These are phyloP conservation scores for Heterobasidion irregulare DNA, from an alignment of 1,284 basidiomycete species.

Conservation along the genomic window DNA sequence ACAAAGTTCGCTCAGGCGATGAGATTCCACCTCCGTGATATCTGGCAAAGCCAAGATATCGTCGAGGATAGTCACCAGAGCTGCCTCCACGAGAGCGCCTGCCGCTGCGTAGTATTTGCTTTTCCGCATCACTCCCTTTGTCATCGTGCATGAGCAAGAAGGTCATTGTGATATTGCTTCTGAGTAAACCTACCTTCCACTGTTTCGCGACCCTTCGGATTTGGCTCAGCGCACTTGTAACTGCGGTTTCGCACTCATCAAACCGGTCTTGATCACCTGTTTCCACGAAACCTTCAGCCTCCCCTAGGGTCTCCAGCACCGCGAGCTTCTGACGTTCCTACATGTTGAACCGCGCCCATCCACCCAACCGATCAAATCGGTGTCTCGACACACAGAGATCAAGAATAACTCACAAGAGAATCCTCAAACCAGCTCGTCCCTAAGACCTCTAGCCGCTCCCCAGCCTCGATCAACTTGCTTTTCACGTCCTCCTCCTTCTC, in stretches of 20 bases:
- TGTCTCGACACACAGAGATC: not conserved
- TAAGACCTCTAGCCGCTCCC: constrained; percentile 38
- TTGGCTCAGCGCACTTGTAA: constrained; percentile 60
- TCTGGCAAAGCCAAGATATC: constrained; percentile 79
- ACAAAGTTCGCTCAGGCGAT: constrained; percentile 76
- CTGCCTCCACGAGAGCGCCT: constrained; percentile 70
- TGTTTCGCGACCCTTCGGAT: constrained; percentile 58
- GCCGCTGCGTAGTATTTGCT: constrained; percentile 63
- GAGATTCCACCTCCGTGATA: constrained; percentile 88
- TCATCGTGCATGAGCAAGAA: constrained; percentile 25
- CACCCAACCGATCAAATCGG: not conserved
- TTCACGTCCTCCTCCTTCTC: constrained; percentile 22
- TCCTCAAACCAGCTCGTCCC: constrained; percentile 63
- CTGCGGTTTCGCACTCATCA: constrained; percentile 67
- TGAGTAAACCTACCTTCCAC: constrained; percentile 56
- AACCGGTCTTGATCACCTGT: constrained; percentile 73
- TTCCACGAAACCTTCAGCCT: constrained; percentile 64
- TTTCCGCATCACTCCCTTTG: constrained; percentile 38
- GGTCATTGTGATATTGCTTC: not conserved
- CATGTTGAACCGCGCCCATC: not conserved
- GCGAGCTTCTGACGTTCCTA: constrained; percentile 36
- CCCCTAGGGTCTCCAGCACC: constrained; percentile 42
- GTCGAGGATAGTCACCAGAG: constrained; percentile 60
- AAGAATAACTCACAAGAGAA: constrained; percentile 42
- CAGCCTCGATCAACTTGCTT: constrained; percentile 42